A percentile compares a stretch with the other conserved stretches of the same genome.
Conservation (phyloP, 257 asterid species). For the Asclepias syriaca region DNA sequence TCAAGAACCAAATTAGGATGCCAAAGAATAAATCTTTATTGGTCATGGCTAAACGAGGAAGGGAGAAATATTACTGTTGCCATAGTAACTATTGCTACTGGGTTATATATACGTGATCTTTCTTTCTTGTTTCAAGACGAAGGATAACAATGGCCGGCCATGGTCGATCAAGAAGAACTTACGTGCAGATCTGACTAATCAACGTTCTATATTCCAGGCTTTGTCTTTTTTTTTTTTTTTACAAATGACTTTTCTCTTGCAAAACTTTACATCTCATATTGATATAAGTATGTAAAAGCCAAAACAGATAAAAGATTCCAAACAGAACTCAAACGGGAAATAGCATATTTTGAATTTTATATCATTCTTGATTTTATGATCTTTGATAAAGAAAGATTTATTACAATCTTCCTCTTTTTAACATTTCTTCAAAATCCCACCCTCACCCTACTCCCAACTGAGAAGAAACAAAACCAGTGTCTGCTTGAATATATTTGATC, state of each 20-base stretch:
- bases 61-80: background rate
- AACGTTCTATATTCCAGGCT: background rate
- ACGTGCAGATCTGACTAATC: background rate
- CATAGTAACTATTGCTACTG: background rate
- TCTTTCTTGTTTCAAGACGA: background rate
- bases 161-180: background rate
- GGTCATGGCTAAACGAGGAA: background rate
- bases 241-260: too few species aligned
- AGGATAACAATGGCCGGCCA: conserved; percentile 5
- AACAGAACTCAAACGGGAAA: too few species aligned
- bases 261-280: too few species aligned
- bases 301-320: too few species aligned
- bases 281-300: too few species aligned
- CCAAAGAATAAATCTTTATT: background rate
- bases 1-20: conserved; percentile 8
- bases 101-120: background rate
- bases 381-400: background rate
- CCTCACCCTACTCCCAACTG: background rate
- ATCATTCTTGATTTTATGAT: background rate
- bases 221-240: background rate
- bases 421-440: background rate
- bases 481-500: background rate
- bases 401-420: background rate
- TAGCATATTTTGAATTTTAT: too few species aligned
- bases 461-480: background rate